Evolutionary conservation across 805 yeast genomes (phyloP).

Genomic region (Candida nemodendra): DNA sequence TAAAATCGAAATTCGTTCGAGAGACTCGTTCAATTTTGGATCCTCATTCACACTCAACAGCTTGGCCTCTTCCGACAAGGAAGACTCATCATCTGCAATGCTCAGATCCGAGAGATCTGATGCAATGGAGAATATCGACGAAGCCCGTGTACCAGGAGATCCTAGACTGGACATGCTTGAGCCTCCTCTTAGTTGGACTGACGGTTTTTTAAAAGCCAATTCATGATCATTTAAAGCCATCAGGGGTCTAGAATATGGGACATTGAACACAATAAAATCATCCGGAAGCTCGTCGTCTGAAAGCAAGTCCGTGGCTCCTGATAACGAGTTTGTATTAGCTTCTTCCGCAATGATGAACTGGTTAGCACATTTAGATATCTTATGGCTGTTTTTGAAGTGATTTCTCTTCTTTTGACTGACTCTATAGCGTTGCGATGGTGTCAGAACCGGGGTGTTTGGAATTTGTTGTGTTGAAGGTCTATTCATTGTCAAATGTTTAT

Average conservation of each 20-base stretch:
- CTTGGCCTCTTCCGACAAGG: conserved; percentile 36
- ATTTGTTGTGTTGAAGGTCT: not conserved
- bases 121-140: conserved; percentile 42
- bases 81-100: conserved; percentile 20
- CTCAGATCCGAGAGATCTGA: conserved; percentile 30
- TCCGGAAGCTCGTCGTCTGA: conserved; percentile 58
- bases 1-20: conserved; percentile 34
- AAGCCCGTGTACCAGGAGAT: conserved; percentile 41
- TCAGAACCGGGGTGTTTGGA: conserved; percentile 10
- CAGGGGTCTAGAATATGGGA: conserved; percentile 61
- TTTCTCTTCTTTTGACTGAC: conserved; percentile 22
- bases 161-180: conserved; percentile 24
- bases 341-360: conserved; percentile 10
- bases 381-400: conserved; percentile 3
- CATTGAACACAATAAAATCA: conserved; percentile 55
- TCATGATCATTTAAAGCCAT: conserved; percentile 38
- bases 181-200: not conserved
- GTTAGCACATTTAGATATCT: conserved; percentile 2
- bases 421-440: conserved; percentile 30
- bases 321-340: conserved; percentile 4
- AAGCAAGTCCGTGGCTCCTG: conserved; percentile 33
- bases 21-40: conserved; percentile 35
- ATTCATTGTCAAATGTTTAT: too few species aligned
- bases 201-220: conserved; percentile 26
- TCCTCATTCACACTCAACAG: conserved; percentile 34